phyloP scores from a whole-genome alignment of 345 rosid species.

The Moricandia moricandioides region DNA sequence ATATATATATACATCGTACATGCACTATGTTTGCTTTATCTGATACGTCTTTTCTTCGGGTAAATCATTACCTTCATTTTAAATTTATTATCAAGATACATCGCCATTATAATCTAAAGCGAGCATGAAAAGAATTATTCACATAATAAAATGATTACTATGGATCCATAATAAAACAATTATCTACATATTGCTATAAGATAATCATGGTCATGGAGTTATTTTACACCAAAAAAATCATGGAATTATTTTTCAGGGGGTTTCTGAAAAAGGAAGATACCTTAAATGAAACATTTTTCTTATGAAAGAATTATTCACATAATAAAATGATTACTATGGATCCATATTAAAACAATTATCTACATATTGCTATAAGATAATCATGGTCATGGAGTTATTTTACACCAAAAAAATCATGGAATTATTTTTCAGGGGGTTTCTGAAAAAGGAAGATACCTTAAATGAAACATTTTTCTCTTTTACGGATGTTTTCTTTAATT shows the following conservation, averaged over 20 bases:
- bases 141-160: not conserved
- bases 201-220: too few relatives aligned
- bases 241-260: conserved; percentile 10
- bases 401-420: too few relatives aligned
- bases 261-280: conserved; percentile 32
- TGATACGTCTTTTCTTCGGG: too few relatives aligned
- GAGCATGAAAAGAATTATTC: conserved; percentile 28
- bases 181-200: conserved; percentile 5
- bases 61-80: not conserved
- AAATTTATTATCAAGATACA: not conserved
- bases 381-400: too few relatives aligned
- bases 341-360: not conserved
- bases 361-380: conserved; percentile 13
- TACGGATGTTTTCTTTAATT: conserved; percentile 37
- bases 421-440: conserved; percentile 11
- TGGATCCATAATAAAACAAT: not conserved
- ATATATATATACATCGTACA: too few relatives aligned
- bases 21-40: too few relatives aligned
- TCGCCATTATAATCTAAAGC: conserved; percentile 13
- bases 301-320: conserved; percentile 16
- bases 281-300: conserved; percentile 38
- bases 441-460: conserved; percentile 36
- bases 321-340: not conserved
- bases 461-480: conserved; percentile 37
- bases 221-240: too few relatives aligned